Percentiles rank a stretch among this genome's conserved stretches.
Conservation (phyloP, 2,329 filamentous ascomycete genomes). For the Monilinia fructigena region DNA sequence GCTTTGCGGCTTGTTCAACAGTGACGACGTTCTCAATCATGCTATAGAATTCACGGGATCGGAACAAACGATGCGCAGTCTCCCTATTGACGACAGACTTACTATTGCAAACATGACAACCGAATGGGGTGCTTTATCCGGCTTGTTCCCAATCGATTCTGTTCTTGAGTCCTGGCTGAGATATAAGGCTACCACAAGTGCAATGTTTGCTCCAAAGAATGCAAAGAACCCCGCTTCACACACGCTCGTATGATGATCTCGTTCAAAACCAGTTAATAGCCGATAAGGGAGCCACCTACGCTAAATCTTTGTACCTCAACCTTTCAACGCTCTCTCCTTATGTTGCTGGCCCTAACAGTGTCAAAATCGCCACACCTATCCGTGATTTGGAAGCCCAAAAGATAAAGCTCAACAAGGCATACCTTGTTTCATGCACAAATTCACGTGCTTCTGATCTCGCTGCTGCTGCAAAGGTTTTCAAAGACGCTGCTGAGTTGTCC, state of each 20-base stretch:
- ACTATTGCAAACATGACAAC: slow-evolving; percentile 80
- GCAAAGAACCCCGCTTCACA: slow-evolving; percentile 60
- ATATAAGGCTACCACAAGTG: slow-evolving; percentile 70
- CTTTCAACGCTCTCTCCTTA: slow-evolving; percentile 81
- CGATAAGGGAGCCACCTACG: slow-evolving; percentile 76
- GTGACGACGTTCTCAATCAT: slow-evolving; percentile 87
- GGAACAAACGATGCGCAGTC: slow-evolving; percentile 69
- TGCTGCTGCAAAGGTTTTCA: slow-evolving; percentile 81
- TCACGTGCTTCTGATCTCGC: slow-evolving; percentile 76
- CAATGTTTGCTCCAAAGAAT: slow-evolving; percentile 53
- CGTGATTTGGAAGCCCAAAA: slow-evolving; percentile 68
- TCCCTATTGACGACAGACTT: slow-evolving; percentile 71
- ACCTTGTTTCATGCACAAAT: slow-evolving; percentile 90
- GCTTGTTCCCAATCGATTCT: slow-evolving; percentile 77
- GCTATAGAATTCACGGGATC: slow-evolving; percentile 83
- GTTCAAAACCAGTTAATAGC: slow-evolving; percentile 64
- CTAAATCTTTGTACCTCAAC: slow-evolving; percentile 79
- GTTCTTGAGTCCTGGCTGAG: slow-evolving; percentile 72
- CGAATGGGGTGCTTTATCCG: slow-evolving; percentile 72
- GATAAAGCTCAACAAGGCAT: slow-evolving; percentile 80
- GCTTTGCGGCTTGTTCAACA: slow-evolving; percentile 80
- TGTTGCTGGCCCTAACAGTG: slow-evolving; percentile 84
- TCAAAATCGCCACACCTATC: slow-evolving; percentile 81
- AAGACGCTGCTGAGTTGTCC: slow-evolving; percentile 64
- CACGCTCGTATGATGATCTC: slow-evolving; percentile 73